Conservation (phyloP, 2,329 filamentous ascomycete genomes). For the Blumeriella jaapii region DNA sequence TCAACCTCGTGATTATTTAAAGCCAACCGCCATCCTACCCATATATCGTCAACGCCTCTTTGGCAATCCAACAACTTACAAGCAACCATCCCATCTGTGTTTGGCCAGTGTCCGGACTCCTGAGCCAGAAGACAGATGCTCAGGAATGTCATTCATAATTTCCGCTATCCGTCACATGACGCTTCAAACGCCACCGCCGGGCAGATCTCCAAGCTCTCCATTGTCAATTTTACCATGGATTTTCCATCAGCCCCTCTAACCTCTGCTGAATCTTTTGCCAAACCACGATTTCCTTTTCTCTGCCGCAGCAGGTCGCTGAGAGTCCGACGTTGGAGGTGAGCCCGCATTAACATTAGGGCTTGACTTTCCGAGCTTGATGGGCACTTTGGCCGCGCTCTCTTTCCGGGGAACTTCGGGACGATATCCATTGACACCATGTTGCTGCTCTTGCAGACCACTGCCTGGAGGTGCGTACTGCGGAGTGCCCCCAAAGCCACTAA, state of each 20-base stretch:
- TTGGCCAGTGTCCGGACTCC: no score
- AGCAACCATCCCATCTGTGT: not conserved
- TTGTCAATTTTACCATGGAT: conserved; percentile 4
- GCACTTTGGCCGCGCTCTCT: conserved; percentile 14
- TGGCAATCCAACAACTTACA: conserved; percentile 3
- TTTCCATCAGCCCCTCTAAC: conserved; percentile 8
- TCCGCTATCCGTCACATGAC: conserved; percentile 10
- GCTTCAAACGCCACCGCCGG: no score
- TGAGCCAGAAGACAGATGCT: no score
- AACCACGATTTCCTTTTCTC: conserved; percentile 92
- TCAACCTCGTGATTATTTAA: conserved; percentile 4
- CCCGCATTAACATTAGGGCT: conserved; percentile 12
- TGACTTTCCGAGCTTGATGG: conserved; percentile 23
- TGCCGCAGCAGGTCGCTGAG: conserved; percentile 11
- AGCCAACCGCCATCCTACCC: conserved; percentile 2
- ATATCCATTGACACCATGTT: conserved; percentile 18
- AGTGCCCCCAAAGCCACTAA: conserved; percentile 32
- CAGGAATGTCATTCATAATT: no score
- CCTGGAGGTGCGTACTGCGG: conserved; percentile 31
- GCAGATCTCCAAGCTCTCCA: conserved; percentile 1
- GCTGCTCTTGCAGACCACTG: conserved; percentile 26
- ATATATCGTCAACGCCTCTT: no score
- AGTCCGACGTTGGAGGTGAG: conserved; percentile 5
- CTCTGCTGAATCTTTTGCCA: conserved; percentile 66
- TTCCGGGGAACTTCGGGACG: conserved; percentile 19